Evolutionary conservation across 345 rosid genomes (phyloP).

Genomic region (Nasturtium officinale): DNA sequence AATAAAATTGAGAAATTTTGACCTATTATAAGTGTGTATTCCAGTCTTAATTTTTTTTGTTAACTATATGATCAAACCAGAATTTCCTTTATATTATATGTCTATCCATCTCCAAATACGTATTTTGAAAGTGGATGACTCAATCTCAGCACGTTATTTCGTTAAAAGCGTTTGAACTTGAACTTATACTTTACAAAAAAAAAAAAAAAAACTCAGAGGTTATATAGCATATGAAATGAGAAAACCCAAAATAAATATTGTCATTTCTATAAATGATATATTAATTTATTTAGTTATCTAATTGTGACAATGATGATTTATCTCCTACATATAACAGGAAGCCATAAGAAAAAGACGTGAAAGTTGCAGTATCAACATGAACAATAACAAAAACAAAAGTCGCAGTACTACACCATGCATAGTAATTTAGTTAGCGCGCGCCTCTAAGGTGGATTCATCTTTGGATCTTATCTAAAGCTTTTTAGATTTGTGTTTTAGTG

Average conservation of each 20-base stretch:
- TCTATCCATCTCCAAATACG: not conserved
- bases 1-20: not conserved
- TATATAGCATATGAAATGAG: not conserved
- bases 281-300: not conserved
- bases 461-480: constrained; percentile 41
- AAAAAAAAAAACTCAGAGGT: too few species aligned
- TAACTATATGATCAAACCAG: not conserved
- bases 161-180: not conserved
- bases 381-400: not conserved
- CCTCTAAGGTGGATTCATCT: constrained; percentile 36
- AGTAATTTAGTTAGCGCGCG: constrained; percentile 28
- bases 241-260: not conserved
- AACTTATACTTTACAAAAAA: not conserved
- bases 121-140: not conserved
- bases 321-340: not conserved
- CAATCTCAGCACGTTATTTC: not conserved
- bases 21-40: constrained; percentile 9
- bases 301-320: not conserved
- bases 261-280: constrained; percentile 2
- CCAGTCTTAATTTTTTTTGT: not conserved
- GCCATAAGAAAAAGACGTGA: constrained; percentile 7
- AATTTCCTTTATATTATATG: not conserved
- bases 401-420: constrained; percentile 24
- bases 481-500: constrained; percentile 38
- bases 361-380: constrained; percentile 10